A percentile compares a stretch with the other conserved stretches of the same genome.
Evolutionary conservation across 2,329 filamentous ascomycete genomes (phyloP).

Genomic region (Penicillium sp.): DNA sequence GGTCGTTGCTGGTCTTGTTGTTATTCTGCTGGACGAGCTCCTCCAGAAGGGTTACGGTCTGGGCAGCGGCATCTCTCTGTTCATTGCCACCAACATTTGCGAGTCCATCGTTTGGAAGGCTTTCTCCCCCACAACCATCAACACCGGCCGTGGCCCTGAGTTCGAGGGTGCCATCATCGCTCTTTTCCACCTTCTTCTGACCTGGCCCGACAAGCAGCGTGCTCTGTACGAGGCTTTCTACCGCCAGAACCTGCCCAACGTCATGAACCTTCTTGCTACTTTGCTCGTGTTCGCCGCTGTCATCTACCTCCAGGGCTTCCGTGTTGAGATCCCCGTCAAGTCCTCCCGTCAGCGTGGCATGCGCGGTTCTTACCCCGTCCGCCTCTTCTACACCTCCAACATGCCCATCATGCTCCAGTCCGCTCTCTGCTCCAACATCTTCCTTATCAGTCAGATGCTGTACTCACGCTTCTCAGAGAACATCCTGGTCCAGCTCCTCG

Average conservation of each 20-base stretch:
- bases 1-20: conserved; percentile 94
- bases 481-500: conserved; percentile 92
- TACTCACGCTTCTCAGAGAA: conserved; percentile 99
- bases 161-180: conserved; percentile 98
- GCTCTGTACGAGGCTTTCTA: conserved; percentile 99
- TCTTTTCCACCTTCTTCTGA: conserved; percentile 94
- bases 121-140: conserved; percentile 98
- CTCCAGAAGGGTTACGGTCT: conserved; percentile 99
- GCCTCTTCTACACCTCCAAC: conserved; percentile 99
- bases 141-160: conserved; percentile 97
- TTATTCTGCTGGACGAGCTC: conserved; percentile 97
- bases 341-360: conserved; percentile 98
- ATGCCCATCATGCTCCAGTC: conserved; percentile 99
- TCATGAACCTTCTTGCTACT: conserved; percentile 97
- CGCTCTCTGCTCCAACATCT: conserved; percentile 96
- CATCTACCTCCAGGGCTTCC: conserved; percentile 99
- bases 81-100: conserved; percentile 99
- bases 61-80: conserved; percentile 96
- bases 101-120: conserved; percentile 99
- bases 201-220: conserved; percentile 98
- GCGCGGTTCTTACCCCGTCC: conserved; percentile 95
- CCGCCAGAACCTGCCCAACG: conserved; percentile 97
- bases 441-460: conserved; percentile 98
- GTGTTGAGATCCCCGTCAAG: conserved; percentile 99
- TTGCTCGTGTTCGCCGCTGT: conserved; percentile 91